Evolutionary conservation across 352 stramenopile species (phyloP), one percentile per base, ranked within the genome.

Genomic region (Globisporangium acanthophoron): DNA sequence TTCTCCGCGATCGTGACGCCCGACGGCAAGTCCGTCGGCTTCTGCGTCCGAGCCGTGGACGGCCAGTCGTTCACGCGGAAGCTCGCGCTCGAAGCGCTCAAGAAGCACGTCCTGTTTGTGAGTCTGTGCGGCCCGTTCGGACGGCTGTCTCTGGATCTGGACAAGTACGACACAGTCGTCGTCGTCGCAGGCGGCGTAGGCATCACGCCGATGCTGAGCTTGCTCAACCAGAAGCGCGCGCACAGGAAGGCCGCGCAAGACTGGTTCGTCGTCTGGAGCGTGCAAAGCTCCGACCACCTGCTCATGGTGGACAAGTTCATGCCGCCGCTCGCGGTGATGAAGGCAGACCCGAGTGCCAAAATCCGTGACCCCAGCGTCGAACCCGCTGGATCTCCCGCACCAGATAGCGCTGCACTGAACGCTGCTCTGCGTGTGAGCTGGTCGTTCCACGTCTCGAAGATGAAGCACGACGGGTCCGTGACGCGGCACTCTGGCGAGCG

Each of bases 1-100:
- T 94, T 94, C 67, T 91, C 82, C 8, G 79, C 81, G 1, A 78
- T 94, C 43, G 81, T 91, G 51, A 88, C 76, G 2, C 66, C 76
- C 1, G 71, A 89, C 18, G 76, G 78, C 41, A 78, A 91, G 45
- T 90, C 85, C 40, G 77, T 94, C 46, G 85, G 78, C n/a, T 94
- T 94, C 43, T 87, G 73, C 53, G 66, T 90, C 27, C 87, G 79
- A 47, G 71, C 73, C 18, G 79, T 86, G 65, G 68, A 70, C n/a
- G 64, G 67, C 12, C 60, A 59, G 5, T 78, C 78, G 18, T 90
- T 85, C 58, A 88, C 82, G 35, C 70, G 66, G 16, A 63, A 64
- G 27, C 59, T 91, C 24, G 29, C 86, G 7, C 60, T 80, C 45
- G 72, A 78, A 52, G 78, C 74, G 31, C 60, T 59, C 20, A 66